Conservation (phyloP, 352 stramenopile genomes). For the Phytophthora sp. region DNA sequence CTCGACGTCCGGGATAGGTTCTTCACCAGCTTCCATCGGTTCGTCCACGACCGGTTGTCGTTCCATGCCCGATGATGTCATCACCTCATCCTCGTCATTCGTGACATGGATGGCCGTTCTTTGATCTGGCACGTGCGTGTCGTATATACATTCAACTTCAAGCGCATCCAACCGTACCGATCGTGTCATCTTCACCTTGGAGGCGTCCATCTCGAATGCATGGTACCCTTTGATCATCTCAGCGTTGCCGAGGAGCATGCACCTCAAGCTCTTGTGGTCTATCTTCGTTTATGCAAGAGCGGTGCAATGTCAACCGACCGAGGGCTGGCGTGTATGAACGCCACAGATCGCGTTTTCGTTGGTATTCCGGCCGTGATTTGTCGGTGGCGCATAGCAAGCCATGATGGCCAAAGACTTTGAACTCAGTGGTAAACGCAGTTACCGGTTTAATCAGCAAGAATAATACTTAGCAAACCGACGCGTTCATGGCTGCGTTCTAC, state of each 20-base stretch:
- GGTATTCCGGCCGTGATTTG: too few relatives aligned
- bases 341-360: too few relatives aligned
- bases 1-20: background rate
- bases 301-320: too few relatives aligned
- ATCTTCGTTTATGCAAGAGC: too few relatives aligned
- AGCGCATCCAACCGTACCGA: background rate
- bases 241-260: constrained; percentile 10
- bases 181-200: constrained; percentile 6
- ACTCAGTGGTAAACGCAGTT: too few relatives aligned
- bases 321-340: too few relatives aligned
- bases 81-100: background rate
- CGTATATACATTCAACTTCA: background rate
- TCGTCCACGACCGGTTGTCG: background rate
- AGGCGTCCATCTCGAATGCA: constrained; percentile 5
- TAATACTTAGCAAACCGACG: too few relatives aligned
- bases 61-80: background rate
- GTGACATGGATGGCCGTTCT: background rate
- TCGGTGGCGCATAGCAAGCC: too few relatives aligned
- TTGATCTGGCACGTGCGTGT: background rate
- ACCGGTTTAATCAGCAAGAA: too few relatives aligned
- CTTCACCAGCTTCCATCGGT: background rate
- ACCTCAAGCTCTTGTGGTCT: constrained; percentile 9
- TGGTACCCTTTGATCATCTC: constrained; percentile 8
- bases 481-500: too few relatives aligned
- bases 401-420: too few relatives aligned